These are phyloP conservation scores for Chlorophyllum brunneum DNA, from an alignment of 768 basidiomycete species.

Conservation along the genomic window DNA sequence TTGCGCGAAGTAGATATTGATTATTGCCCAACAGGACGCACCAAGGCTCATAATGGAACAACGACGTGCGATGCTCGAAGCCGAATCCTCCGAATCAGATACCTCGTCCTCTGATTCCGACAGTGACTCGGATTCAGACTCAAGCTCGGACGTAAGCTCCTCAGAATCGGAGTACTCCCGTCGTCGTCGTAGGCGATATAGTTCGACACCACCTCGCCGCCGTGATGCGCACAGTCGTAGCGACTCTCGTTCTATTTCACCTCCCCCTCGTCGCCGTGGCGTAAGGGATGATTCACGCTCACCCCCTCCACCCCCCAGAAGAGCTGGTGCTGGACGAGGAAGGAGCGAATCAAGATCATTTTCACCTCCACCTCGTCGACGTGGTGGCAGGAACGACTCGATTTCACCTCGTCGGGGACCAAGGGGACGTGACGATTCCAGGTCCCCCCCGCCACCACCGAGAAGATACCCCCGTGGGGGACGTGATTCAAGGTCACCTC, in stretches of 20 bases:
- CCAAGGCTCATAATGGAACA: slow-evolving; percentile 93
- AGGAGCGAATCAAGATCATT: slow-evolving; percentile 17
- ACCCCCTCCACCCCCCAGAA: slow-evolving; percentile 21
- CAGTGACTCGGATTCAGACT: slow-evolving; percentile 14
- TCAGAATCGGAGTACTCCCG: slow-evolving; percentile 11
- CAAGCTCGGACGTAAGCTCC: slow-evolving; percentile 13
- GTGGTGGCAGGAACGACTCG: slow-evolving; percentile 15
- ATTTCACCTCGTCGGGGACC: slow-evolving; percentile 7
- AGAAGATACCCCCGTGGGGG: not conserved
- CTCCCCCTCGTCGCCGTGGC: slow-evolving; percentile 18
- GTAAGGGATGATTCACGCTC: slow-evolving; percentile 22
- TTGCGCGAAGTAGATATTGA: not conserved
- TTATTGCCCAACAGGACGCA: slow-evolving; percentile 63
- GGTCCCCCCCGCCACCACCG: slow-evolving; percentile 13
- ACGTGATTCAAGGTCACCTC: slow-evolving; percentile 1
- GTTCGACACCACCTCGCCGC: slow-evolving; percentile 21
- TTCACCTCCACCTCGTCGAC: slow-evolving; percentile 20
- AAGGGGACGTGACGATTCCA: slow-evolving; percentile 11
- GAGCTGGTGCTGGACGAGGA: slow-evolving; percentile 17
- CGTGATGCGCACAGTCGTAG: not conserved
- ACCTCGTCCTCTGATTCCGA: slow-evolving; percentile 24
- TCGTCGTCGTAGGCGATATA: slow-evolving; percentile 22
- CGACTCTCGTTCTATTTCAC: slow-evolving; percentile 11
- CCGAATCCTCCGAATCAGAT: slow-evolving; percentile 45
- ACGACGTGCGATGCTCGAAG: slow-evolving; percentile 82